These are phyloP conservation scores for Pseudopyricularia cyperi DNA, from an alignment of 2,329 filamentous ascomycete genomes.

Conservation along the genomic window DNA sequence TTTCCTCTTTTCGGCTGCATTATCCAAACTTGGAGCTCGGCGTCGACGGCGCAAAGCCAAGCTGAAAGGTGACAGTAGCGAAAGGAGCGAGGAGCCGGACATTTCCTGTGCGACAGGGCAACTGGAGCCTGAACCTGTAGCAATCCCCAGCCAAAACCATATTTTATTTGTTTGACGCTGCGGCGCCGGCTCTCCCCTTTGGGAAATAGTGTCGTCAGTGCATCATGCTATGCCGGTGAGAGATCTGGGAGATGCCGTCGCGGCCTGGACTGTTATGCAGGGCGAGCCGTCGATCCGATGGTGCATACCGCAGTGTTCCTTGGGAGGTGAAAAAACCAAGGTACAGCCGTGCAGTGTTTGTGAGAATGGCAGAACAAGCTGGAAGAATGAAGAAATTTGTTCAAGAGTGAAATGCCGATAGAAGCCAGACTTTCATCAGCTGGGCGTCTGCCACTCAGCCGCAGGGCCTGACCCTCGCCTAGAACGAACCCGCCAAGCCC, in stretches of 20 bases:
- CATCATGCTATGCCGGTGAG: not conserved
- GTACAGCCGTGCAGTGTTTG: too few relatives aligned
- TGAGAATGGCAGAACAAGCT: not conserved
- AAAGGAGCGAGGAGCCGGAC: too few relatives aligned
- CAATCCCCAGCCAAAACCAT: not conserved
- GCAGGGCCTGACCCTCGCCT: not conserved
- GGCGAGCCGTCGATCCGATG: not conserved
- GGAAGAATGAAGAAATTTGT: not conserved
- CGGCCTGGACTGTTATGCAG: not conserved
- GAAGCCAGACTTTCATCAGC: too few relatives aligned
- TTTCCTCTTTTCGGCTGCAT: too few relatives aligned
- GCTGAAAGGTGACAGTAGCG: too few relatives aligned
- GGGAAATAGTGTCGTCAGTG: not conserved
- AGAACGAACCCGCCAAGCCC: not conserved
- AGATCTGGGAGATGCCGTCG: not conserved
- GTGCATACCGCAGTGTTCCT: not conserved
- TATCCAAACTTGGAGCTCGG: too few relatives aligned
- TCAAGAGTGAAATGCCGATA: too few relatives aligned
- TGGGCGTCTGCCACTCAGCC: too few relatives aligned
- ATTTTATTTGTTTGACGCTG: not conserved
- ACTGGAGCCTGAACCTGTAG: not conserved
- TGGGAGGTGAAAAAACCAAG: not conserved
- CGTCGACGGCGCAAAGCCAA: too few relatives aligned
- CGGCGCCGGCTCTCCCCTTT: not conserved
- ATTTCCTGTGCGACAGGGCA: not conserved